Percentiles rank a stretch among this genome's conserved stretches.
These are phyloP conservation scores for Colletotrichum sp. DNA, from an alignment of 2,329 filamentous ascomycete genomes.

Conservation along the genomic window DNA sequence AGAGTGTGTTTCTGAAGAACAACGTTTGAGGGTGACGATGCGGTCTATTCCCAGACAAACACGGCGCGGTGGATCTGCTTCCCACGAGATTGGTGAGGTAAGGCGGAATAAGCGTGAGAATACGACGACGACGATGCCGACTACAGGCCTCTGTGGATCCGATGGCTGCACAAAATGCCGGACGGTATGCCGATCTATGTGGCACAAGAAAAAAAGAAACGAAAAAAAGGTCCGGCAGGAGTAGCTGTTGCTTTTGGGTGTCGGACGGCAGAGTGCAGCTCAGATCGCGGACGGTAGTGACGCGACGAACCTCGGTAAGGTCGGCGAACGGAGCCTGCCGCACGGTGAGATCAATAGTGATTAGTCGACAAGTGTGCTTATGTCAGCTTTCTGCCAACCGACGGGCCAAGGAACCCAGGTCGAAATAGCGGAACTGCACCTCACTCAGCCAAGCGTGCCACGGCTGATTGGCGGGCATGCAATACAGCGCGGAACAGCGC, in stretches of 20 bases:
- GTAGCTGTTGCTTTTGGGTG: neutral
- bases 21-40: neutral
- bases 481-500: neutral
- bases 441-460: neutral
- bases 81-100: neutral
- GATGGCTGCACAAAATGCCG: neutral
- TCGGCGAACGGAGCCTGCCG: neutral
- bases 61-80: neutral
- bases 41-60: neutral
- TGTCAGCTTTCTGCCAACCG: neutral
- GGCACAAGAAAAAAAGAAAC: neutral
- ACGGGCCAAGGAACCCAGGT: neutral
- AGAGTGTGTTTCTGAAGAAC: neutral
- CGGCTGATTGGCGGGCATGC: neutral
- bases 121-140: neutral
- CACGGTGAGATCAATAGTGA: neutral
- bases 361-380: constrained; percentile 9
- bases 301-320: constrained; percentile 17
- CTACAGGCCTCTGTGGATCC: neutral
- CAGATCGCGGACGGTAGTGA: neutral
- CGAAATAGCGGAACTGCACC: neutral
- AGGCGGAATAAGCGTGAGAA: neutral
- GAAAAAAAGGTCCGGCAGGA: neutral
- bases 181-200: neutral
- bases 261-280: neutral